phyloP scores from a whole-genome alignment of 768 basidiomycete genomes.

The Leccinum subtestaceum region DNA sequence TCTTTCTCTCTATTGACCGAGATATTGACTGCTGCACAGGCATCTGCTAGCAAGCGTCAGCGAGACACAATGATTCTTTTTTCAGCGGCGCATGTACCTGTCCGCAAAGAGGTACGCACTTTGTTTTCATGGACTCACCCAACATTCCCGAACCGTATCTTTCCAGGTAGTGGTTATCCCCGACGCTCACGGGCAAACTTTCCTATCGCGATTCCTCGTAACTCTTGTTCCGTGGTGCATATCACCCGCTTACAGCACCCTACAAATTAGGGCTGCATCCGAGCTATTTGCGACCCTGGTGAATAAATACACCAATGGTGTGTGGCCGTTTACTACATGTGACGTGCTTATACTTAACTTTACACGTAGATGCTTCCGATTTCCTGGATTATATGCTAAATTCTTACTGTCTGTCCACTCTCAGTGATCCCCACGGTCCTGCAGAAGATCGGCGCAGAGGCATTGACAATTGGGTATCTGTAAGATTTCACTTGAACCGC shows the following conservation, averaged over 20 bases:
- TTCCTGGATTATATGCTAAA: constrained; percentile 46
- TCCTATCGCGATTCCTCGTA: constrained; percentile 50
- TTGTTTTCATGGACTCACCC: neutral
- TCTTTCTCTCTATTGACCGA: neutral
- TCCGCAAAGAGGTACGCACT: constrained; percentile 60
- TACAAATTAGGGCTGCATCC: constrained; percentile 55
- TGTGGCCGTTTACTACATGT: constrained; percentile 14
- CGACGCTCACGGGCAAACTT: constrained; percentile 41
- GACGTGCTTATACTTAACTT: neutral
- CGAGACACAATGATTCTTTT: constrained; percentile 68
- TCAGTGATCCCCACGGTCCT: constrained; percentile 36
- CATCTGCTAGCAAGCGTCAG: constrained; percentile 34
- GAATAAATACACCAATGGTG: constrained; percentile 77
- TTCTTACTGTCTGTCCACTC: constrained; percentile 47
- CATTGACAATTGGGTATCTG: constrained; percentile 69
- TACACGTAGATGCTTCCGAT: constrained; percentile 39
- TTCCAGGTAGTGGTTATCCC: constrained; percentile 39
- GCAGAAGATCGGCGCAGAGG: constrained; percentile 46
- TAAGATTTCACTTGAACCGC: constrained; percentile 30
- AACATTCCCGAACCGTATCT: neutral
- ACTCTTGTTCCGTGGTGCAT: constrained; percentile 61
- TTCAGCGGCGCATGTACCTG: constrained; percentile 59
- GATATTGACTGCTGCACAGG: constrained; percentile 13
- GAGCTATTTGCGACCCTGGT: constrained; percentile 64
- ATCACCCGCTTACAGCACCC: constrained; percentile 39